A percentile compares a stretch with the other conserved stretches of the same genome.
Evolutionary conservation across 129 eudicot genomes (phyloP).

Genomic region (Erigeron canadensis): DNA sequence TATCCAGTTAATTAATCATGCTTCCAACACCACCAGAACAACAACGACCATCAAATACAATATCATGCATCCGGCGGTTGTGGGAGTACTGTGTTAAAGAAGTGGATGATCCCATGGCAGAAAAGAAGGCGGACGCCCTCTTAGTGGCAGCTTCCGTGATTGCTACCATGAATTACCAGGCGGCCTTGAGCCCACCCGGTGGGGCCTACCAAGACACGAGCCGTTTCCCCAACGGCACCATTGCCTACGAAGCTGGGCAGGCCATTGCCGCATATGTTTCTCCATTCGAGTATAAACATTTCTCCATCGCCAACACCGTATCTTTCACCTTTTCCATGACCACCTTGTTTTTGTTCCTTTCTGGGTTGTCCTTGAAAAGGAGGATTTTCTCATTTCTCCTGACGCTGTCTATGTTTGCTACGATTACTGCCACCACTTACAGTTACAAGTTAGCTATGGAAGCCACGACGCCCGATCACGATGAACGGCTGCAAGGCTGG

Average conservation of each 20-base stretch:
- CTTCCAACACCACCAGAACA: constrained; percentile 20
- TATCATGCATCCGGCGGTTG: neutral
- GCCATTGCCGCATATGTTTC: neutral
- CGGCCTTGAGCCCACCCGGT: constrained; percentile 26
- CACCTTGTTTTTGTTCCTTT: constrained; percentile 32
- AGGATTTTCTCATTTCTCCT: constrained; percentile 19
- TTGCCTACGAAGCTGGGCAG: constrained; percentile 27
- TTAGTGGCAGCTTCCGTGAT: constrained; percentile 21
- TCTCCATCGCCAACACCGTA: too few species aligned
- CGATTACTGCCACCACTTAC: constrained; percentile 30
- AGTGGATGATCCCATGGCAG: constrained; percentile 19
- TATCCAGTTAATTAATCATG: too few species aligned
- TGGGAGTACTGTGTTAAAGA: constrained; percentile 12
- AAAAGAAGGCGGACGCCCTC: constrained; percentile 27
- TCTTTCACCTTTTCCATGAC: constrained; percentile 16
- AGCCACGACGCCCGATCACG: constrained; percentile 29
- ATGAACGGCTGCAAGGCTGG: neutral
- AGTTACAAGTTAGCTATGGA: constrained; percentile 30
- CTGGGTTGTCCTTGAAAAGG: constrained; percentile 32
- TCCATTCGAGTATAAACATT: too few species aligned
- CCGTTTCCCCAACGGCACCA: neutral
- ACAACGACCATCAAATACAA: neutral
- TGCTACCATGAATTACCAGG: constrained; percentile 25
- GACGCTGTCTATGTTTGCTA: constrained; percentile 29
- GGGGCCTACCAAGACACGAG: constrained; percentile 19